Conservation (phyloP, 345 rosid genomes). For the Gossypium australe region DNA sequence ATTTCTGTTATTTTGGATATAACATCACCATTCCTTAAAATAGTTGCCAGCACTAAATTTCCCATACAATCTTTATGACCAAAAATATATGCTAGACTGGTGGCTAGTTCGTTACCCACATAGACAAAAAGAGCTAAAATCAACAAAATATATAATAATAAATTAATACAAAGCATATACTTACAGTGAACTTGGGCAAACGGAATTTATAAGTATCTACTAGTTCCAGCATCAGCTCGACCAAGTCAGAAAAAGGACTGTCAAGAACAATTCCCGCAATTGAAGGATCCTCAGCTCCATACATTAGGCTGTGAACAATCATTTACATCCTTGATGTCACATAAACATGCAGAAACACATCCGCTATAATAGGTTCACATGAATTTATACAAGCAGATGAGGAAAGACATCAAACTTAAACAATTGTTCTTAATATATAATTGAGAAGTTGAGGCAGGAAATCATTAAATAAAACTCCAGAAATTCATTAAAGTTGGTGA, state of each 20-base stretch:
- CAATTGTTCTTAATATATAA: neutral
- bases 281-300: conserved; percentile 93
- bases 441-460: neutral
- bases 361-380: neutral
- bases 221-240: conserved; percentile 90
- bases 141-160: neutral
- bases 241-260: conserved; percentile 88
- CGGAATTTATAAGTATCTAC: conserved; percentile 78
- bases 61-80: neutral
- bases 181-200: conserved; percentile 84
- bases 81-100: neutral
- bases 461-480: neutral
- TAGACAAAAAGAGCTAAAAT: neutral
- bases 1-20: neutral
- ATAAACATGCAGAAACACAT: neutral
- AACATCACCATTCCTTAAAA: neutral
- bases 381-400: neutral
- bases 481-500: neutral
- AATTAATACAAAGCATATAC: conserved; percentile 20
- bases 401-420: neutral
- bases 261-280: conserved; percentile 95
- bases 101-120: neutral
- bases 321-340: conserved; percentile 10
- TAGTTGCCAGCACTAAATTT: neutral
- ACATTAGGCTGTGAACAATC: conserved; percentile 61